Evolutionary conservation across 2,329 filamentous ascomycete genomes (phyloP), one percentile per base, ranked within the genome.

Genomic region (Nothophoma quercina): DNA sequence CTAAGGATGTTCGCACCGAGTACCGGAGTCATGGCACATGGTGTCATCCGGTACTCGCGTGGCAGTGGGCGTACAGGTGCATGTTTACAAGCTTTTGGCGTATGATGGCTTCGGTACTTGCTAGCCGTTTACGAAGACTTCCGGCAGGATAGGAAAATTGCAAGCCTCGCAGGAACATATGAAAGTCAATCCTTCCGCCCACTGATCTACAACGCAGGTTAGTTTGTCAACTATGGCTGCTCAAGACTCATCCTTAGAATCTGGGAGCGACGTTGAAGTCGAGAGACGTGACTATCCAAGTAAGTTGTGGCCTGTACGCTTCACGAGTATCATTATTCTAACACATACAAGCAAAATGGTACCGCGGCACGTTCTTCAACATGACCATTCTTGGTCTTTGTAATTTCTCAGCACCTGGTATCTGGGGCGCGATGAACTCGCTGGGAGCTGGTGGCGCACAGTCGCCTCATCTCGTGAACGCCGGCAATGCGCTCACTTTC

Each of bases 291-390:
- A 69, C 35, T 60, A 67, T 47, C 66, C 65, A 43, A 63, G 65
- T 70, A 58, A 16, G 45, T 32, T 18, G 13, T 19, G 16, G 12
- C 12, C 13, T 28, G 15, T 18, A 29, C 9, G 25, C 19, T 29
- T 19, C 30, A 26, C 10, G n/a, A 10, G 21, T 39, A 44, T 28
- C 19, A 33, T 30, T 4, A 6, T 19, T 33, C 51, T 58, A 15
- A 55, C 18, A 4, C 7, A 4, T 5, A 9, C 6, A 23, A 85
- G 83, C 84, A 16, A 85, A 81, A 79, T 89, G 88, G 88, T 83
- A 90, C 65, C 84, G 86, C 21, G 88, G 86, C 1, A 89, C 88
- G 0, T 87, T 88, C 60, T 91, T 85, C 76, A 90, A 91, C 74
- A 86, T 88, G 43, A 82, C 86, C 25, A 83, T 91, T 30, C 81